A percentile compares a stretch with the other conserved stretches of the same genome.
Conservation (phyloP, 2,329 filamentous ascomycete species). For the Sporothrix schenckii region DNA sequence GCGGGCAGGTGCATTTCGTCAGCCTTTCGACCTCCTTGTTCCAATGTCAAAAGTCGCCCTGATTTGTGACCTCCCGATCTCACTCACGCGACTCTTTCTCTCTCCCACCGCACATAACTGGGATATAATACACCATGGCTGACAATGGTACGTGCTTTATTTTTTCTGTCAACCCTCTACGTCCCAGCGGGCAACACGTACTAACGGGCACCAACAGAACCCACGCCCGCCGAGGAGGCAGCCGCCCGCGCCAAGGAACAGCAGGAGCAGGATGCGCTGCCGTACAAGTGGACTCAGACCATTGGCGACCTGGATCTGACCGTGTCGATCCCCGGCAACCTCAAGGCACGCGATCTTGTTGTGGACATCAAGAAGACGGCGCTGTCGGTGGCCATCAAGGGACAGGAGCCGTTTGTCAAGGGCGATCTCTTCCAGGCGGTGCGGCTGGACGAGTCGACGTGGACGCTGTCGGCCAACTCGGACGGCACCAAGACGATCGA, state of each 20-base stretch:
- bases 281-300: constrained; percentile 96
- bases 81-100: neutral
- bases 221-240: constrained; percentile 58
- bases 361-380: constrained; percentile 79
- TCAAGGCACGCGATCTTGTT: constrained; percentile 81
- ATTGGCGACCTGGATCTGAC: constrained; percentile 85
- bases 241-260: constrained; percentile 70
- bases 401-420: constrained; percentile 83
- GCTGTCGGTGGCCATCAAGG: constrained; percentile 81
- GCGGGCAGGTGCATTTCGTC: constrained; percentile 28
- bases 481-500: constrained; percentile 38
- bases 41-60: neutral
- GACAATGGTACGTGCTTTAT: constrained; percentile 22
- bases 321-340: constrained; percentile 75
- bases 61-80: neutral
- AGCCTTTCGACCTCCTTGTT: constrained; percentile 29
- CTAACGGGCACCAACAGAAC: constrained; percentile 47
- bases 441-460: constrained; percentile 83
- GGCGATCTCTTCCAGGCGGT: constrained; percentile 83
- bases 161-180: neutral
- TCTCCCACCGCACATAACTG: neutral
- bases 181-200: neutral
- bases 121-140: constrained; percentile 9
- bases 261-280: constrained; percentile 85
- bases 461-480: constrained; percentile 67